These are phyloP conservation scores for Xerocomus amazonicus DNA, from an alignment of 1,284 basidiomycete species.

Conservation along the genomic window DNA sequence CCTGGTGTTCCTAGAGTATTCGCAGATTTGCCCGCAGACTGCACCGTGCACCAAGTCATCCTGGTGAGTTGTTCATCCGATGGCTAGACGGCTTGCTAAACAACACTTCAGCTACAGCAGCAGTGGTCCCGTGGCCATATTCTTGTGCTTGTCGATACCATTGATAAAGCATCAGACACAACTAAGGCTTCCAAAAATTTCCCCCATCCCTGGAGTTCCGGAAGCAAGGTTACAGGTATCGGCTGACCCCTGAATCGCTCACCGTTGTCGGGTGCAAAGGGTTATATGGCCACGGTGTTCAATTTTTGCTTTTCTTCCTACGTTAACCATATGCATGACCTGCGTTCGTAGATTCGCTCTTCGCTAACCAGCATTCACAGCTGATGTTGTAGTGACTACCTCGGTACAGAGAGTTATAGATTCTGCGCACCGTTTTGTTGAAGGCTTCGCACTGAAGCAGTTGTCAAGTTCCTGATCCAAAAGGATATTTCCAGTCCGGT, in stretches of 20 bases:
- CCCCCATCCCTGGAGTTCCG: constrained; percentile 39
- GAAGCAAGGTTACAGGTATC: constrained; percentile 38
- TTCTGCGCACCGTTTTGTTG: constrained; percentile 43
- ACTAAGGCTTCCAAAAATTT: constrained; percentile 27
- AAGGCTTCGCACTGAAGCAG: constrained; percentile 33
- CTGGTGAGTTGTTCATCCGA: constrained; percentile 27
- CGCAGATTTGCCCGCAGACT: constrained; percentile 39
- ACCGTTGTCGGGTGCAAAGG: constrained; percentile 40
- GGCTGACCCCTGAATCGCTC: constrained; percentile 40
- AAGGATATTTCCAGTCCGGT: constrained; percentile 38
- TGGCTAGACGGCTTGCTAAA: not conserved
- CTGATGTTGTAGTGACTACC: constrained; percentile 38
- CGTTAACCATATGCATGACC: not conserved
- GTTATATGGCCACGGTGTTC: constrained; percentile 44
- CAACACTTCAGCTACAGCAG: constrained; percentile 33
- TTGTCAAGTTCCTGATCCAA: constrained; percentile 35
- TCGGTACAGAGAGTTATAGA: constrained; percentile 44
- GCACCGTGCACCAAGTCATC: constrained; percentile 43
- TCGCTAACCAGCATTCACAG: constrained; percentile 24
- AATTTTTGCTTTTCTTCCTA: constrained; percentile 21
- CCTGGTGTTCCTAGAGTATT: constrained; percentile 34
- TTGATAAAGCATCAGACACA: constrained; percentile 29
- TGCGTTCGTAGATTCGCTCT: constrained; percentile 15
- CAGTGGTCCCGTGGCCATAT: constrained; percentile 42
- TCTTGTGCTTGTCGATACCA: constrained; percentile 37